phyloP scores from a whole-genome alignment of 2,329 filamentous ascomycete species.

The Sporothrix brasiliensis region DNA sequence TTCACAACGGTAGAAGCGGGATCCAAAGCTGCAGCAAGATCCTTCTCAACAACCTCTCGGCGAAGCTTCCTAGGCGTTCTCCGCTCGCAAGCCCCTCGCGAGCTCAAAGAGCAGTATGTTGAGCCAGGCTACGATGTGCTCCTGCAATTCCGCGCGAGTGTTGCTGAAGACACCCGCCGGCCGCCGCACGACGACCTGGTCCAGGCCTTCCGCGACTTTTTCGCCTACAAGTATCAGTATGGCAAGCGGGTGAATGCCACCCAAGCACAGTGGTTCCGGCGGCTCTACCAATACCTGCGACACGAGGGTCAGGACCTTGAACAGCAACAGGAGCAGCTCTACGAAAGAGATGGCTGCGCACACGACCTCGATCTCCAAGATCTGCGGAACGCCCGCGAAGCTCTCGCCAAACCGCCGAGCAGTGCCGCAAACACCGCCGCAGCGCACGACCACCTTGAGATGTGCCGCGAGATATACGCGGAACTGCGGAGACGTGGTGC shows the following conservation, averaged over 20 bases:
- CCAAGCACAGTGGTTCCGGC: constrained; percentile 64
- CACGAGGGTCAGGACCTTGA: constrained; percentile 54
- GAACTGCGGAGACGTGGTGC: constrained; percentile 41
- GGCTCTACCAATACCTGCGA: constrained; percentile 59
- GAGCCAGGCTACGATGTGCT: constrained; percentile 74
- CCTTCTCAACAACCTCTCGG: constrained; percentile 37
- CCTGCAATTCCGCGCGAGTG: constrained; percentile 66
- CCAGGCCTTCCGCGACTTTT: constrained; percentile 66
- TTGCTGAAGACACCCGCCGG: constrained; percentile 64
- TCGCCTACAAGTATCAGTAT: constrained; percentile 57
- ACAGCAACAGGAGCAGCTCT: constrained; percentile 34
- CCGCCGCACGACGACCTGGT: constrained; percentile 66
- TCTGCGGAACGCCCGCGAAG: constrained; percentile 50
- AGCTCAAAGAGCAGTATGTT: constrained; percentile 63
- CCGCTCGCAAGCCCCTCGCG: constrained; percentile 61
- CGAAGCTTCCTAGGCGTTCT: constrained; percentile 64
- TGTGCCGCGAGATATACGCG: constrained; percentile 52
- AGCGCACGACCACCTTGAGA: constrained; percentile 49
- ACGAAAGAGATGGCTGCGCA: background rate
- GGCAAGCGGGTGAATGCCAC: constrained; percentile 61
- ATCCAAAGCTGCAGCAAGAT: background rate
- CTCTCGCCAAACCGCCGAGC: constrained; percentile 30
- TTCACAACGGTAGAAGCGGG: background rate
- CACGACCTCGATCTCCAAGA: constrained; percentile 45
- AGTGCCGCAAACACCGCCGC: background rate